phyloP scores from a whole-genome alignment of 1,139 yeast genomes.

The Pichia sp. region DNA sequence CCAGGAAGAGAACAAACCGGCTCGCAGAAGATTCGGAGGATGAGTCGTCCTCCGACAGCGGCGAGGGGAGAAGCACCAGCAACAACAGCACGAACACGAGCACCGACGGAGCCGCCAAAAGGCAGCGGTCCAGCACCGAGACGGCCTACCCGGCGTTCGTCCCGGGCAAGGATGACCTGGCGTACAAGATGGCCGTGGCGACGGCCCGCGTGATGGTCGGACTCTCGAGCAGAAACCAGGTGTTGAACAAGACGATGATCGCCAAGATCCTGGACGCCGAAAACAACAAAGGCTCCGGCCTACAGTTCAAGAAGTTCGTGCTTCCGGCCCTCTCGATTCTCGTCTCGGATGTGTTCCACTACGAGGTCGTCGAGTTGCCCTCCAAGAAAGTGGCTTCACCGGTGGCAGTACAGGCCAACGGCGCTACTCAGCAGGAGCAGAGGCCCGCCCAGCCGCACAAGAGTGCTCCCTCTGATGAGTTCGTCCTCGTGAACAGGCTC shows the following conservation, averaged over 20 bases:
- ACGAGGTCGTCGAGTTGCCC: constrained; percentile 27
- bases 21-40: background rate
- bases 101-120: background rate
- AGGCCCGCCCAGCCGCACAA: background rate
- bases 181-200: constrained; percentile 23
- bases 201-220: constrained; percentile 27
- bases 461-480: constrained; percentile 21
- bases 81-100: background rate
- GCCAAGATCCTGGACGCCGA: constrained; percentile 29
- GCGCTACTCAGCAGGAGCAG: background rate
- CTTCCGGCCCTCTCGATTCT: constrained; percentile 14
- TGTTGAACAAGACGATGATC: constrained; percentile 25
- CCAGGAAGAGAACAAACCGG: constrained; percentile 16
- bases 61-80: background rate
- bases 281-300: constrained; percentile 25
- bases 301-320: constrained; percentile 26
- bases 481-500: constrained; percentile 25
- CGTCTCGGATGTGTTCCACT: constrained; percentile 22
- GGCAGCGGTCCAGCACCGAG: background rate
- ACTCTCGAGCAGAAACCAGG: constrained; percentile 26
- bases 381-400: constrained; percentile 11
- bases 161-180: constrained; percentile 5
- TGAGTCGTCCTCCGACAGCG: background rate
- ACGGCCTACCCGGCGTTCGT: background rate
- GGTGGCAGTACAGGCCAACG: background rate